Percentiles rank a stretch among this genome's conserved stretches.
These are phyloP conservation scores for Jaapia argillacea DNA, from an alignment of 768 basidiomycete species.

Conservation along the genomic window DNA sequence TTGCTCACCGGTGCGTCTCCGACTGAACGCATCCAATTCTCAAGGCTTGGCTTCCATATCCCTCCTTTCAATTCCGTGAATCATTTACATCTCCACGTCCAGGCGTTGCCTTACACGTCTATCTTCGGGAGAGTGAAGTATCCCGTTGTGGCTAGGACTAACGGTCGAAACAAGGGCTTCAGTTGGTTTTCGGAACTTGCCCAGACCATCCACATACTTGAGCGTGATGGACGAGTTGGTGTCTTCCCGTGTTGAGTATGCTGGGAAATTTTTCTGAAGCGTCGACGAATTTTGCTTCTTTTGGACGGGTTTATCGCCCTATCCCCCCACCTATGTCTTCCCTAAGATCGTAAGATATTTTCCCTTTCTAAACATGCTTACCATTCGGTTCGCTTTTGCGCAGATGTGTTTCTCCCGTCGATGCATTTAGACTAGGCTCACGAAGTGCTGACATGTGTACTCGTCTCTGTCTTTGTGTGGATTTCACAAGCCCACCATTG, in stretches of 20 bases:
- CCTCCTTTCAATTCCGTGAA: constrained; percentile 66
- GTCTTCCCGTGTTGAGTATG: constrained; percentile 37
- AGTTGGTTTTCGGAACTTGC: constrained; percentile 63
- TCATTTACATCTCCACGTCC: constrained; percentile 71
- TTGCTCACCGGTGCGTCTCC: constrained; percentile 34
- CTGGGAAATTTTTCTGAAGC: no score
- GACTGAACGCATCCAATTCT: constrained; percentile 6
- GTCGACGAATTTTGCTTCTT: no score
- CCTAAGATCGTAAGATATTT: no score
- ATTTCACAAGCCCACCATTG: no score
- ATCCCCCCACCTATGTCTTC: no score
- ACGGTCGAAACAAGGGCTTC: constrained; percentile 46
- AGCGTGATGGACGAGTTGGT: constrained; percentile 38
- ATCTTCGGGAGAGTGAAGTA: constrained; percentile 32
- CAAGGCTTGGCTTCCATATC: constrained; percentile 74
- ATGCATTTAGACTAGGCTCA: no score
- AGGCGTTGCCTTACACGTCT: constrained; percentile 54
- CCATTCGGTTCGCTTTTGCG: no score
- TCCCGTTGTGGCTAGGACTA: constrained; percentile 29
- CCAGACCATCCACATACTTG: constrained; percentile 53
- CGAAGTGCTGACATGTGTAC: no score
- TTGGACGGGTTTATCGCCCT: no score
- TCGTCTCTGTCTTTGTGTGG: no score
- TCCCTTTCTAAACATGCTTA: no score
- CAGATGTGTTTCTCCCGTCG: no score